A percentile compares a stretch with the other conserved stretches of the same genome.
phyloP scores from a whole-genome alignment of 176 grass and related monocot genomes.

The Triticum turgidum region DNA sequence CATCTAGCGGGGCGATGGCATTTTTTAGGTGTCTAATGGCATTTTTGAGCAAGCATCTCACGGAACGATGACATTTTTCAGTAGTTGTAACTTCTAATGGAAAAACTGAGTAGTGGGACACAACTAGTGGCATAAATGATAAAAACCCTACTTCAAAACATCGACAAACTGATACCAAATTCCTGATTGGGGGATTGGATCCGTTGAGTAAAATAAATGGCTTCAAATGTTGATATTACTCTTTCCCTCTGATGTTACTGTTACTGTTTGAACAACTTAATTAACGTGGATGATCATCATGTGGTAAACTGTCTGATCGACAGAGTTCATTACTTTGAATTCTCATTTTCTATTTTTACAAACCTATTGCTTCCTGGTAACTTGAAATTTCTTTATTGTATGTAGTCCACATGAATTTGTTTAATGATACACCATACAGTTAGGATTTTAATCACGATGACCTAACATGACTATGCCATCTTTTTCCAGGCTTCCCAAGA shows the following conservation, averaged over 20 bases:
- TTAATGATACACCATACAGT: background rate
- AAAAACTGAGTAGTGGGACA: no score
- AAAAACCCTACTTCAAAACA: conserved; percentile 21
- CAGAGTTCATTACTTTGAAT: background rate
- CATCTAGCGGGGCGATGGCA: no score
- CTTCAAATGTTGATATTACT: background rate
- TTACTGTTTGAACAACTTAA: background rate
- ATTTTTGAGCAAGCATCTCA: no score
- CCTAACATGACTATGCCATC: conserved; percentile 25
- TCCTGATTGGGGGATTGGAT: background rate
- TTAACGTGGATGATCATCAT: background rate
- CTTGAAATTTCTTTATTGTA: background rate
- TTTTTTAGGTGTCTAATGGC: no score
- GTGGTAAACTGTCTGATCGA: background rate
- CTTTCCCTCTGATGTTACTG: background rate
- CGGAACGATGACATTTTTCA: no score
- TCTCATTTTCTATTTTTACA: background rate
- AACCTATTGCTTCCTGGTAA: background rate
- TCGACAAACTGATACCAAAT: background rate
- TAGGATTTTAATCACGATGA: background rate
- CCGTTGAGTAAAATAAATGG: conserved; percentile 1
- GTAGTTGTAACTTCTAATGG: no score
- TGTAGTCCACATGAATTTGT: background rate
- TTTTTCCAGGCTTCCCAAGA: conserved; percentile 94
- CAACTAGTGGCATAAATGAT: no score